A percentile compares a stretch with the other conserved stretches of the same genome.
Evolutionary conservation across 2,329 filamentous ascomycete species (phyloP).

Genomic region (Chaetomium strumarium): DNA sequence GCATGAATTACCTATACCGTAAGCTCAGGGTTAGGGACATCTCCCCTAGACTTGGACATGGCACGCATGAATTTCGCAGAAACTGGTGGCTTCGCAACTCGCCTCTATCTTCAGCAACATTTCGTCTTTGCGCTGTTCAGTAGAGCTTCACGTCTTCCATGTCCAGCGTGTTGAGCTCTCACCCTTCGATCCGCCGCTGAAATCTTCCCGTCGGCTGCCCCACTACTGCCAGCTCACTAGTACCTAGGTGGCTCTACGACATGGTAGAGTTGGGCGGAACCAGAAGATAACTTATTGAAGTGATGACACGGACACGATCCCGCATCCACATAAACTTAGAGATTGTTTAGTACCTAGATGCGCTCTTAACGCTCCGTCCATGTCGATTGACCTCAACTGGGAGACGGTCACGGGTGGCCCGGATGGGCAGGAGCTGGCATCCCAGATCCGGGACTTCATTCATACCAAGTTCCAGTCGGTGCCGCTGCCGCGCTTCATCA

Average conservation of each 20-base stretch:
- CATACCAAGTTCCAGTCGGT: constrained; percentile 94
- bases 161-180: background rate
- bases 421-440: constrained; percentile 78
- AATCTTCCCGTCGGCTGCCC: background rate
- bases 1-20: no score
- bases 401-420: constrained; percentile 82
- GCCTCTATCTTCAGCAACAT: no score
- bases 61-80: no score
- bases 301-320: background rate
- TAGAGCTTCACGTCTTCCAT: no score
- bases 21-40: no score
- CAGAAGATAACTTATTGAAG: no score
- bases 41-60: no score
- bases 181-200: background rate
- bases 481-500: constrained; percentile 88
- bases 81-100: no score
- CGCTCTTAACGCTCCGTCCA: constrained; percentile 32
- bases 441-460: constrained; percentile 85
- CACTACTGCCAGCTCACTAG: background rate
- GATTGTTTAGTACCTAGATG: background rate
- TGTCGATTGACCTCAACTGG: constrained; percentile 99
- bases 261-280: background rate
- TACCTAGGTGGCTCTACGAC: background rate
- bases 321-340: background rate
- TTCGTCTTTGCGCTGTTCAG: no score